These are phyloP conservation scores for Fusarium agapanthi DNA, from an alignment of 2,329 filamentous ascomycete species.

Conservation along the genomic window DNA sequence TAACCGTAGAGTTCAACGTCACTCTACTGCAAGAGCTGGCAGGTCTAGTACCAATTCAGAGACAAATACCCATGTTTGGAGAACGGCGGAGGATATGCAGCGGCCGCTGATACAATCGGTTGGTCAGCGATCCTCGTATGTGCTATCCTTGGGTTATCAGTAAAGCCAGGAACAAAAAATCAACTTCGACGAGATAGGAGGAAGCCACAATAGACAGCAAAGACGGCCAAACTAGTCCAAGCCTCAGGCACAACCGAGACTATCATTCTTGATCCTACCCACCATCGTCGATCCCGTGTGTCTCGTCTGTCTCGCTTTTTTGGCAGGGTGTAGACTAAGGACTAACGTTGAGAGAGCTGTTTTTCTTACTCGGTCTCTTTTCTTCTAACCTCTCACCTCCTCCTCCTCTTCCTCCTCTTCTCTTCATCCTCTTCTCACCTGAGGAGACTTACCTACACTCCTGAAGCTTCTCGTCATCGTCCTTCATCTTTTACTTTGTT, in stretches of 20 bases:
- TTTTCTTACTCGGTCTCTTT: conserved; percentile 18
- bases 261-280: conserved; percentile 38
- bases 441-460: conserved; percentile 22
- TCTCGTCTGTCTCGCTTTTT: conserved; percentile 26
- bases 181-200: not conserved
- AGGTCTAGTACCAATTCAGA: conserved; percentile 16
- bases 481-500: conserved; percentile 8
- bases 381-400: conserved; percentile 16
- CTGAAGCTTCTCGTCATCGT: not conserved
- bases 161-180: conserved; percentile 19
- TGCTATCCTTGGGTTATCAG: not conserved
- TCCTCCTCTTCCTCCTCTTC: conserved; percentile 4
- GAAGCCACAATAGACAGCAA: conserved; percentile 21
- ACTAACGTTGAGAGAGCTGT: conserved; percentile 13
- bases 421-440: not conserved
- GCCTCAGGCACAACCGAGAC: conserved; percentile 38
- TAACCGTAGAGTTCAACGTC: conserved; percentile 27
- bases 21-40: conserved; percentile 28
- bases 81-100: conserved; percentile 22
- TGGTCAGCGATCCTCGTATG: conserved; percentile 22
- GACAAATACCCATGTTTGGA: conserved; percentile 21
- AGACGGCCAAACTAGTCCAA: conserved; percentile 17
- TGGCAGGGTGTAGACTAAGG: conserved; percentile 3
- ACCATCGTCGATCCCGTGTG: conserved; percentile 37
- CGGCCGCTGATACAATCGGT: conserved; percentile 30